phyloP scores from a whole-genome alignment of 495 filamentous ascomycete species.

The Neurospora sp. region DNA sequence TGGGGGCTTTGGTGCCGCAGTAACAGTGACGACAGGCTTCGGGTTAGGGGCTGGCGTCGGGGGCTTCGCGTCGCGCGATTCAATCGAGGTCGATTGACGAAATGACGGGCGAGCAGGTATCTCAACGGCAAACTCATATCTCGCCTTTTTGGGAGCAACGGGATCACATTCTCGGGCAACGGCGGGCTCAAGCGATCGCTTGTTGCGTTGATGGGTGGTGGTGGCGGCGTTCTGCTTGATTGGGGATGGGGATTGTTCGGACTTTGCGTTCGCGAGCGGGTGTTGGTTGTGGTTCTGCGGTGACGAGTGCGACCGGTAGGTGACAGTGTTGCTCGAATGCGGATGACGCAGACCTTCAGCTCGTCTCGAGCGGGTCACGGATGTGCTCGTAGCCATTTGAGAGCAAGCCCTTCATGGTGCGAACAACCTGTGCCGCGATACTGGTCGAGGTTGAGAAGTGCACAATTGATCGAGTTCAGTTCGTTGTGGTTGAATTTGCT shows the following conservation, averaged over 20 bases:
- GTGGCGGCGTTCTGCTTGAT: conserved; percentile 2
- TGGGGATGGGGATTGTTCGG: conserved; percentile 1
- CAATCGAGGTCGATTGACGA: conserved; percentile 14
- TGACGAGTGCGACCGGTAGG: neutral
- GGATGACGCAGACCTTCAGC: conserved; percentile 20
- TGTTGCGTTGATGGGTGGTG: conserved; percentile 8
- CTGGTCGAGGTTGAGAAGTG: neutral
- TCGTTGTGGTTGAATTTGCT: neutral
- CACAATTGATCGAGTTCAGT: neutral
- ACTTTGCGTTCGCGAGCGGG: conserved; percentile 7
- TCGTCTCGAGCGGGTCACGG: conserved; percentile 27
- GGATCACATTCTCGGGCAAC: conserved; percentile 7
- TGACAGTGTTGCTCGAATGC: conserved; percentile 7
- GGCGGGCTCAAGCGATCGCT: conserved; percentile 15
- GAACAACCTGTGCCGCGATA: neutral
- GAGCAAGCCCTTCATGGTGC: conserved; percentile 12
- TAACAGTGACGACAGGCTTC: conserved; percentile 25
- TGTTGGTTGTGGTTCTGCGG: conserved; percentile 7
- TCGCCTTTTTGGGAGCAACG: conserved; percentile 10
- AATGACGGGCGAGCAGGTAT: conserved; percentile 24
- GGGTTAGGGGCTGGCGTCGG: conserved; percentile 11
- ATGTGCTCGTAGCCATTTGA: conserved; percentile 24
- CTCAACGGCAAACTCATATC: conserved; percentile 28
- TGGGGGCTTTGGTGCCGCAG: conserved; percentile 15
- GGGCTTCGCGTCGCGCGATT: conserved; percentile 23